Evolutionary conservation across 2,329 filamentous ascomycete species (phyloP).

Genomic region (Fusarium drepaniforme): DNA sequence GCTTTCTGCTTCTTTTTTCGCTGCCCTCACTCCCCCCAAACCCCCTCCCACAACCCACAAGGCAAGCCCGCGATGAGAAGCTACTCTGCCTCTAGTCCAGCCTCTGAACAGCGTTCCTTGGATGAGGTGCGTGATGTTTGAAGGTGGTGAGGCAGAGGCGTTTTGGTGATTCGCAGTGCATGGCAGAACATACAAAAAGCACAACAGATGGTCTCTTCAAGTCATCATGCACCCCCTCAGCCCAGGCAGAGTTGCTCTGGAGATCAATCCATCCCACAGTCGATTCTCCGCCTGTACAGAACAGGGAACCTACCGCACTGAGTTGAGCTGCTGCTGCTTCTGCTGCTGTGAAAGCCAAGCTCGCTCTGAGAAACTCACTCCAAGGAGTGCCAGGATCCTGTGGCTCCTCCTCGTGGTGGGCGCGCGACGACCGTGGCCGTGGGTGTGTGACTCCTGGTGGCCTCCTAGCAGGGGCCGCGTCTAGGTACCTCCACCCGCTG

Average conservation of each 20-base stretch:
- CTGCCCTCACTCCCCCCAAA: constrained; percentile 38
- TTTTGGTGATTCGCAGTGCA: not conserved
- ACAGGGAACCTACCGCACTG: not conserved
- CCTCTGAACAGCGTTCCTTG: constrained; percentile 39
- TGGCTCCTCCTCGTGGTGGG: constrained; percentile 24
- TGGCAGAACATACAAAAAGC: not conserved
- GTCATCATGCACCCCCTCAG: not conserved
- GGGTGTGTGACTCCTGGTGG: constrained; percentile 37
- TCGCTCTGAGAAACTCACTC: constrained; percentile 6
- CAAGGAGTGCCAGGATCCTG: constrained; percentile 20
- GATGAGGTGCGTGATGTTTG: constrained; percentile 25
- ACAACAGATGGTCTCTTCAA: not conserved
- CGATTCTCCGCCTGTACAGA: not conserved
- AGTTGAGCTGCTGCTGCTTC: not conserved
- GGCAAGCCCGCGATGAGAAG: constrained; percentile 25
- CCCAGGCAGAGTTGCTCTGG: not conserved
- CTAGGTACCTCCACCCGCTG: constrained; percentile 35
- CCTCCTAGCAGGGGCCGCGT: constrained; percentile 35
- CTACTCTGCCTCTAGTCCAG: constrained; percentile 32
- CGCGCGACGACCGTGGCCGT: constrained; percentile 12
- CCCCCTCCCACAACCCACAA: constrained; percentile 19
- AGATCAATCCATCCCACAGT: not conserved
- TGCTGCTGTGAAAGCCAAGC: constrained; percentile 10
- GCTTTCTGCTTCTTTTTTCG: constrained; percentile 19
- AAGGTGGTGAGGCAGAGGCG: constrained; percentile 32